Base-by-base conservation (phyloP, 306 rosid genomes). In the Lagenaria siceraria region DNA sequence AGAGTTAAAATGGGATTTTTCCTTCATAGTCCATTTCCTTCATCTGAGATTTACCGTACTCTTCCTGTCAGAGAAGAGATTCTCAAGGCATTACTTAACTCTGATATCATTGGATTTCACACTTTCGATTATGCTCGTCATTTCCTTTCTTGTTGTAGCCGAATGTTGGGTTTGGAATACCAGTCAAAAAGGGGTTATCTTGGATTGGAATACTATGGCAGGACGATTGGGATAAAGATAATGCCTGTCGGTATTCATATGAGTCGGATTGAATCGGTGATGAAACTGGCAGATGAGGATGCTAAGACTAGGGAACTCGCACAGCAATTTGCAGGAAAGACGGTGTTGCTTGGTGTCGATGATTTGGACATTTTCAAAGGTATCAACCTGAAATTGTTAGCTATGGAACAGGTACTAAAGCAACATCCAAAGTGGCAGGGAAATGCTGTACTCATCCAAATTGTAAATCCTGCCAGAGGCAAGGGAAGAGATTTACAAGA, bases 181-280 rank as follows among this genome's bases (percentile, higher is more conserved):
- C 92, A 91, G 85, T 89, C 92, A 5, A 91, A 88, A 83, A 85
- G 97, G 81, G 97, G 97, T 11, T 91, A 91, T 85, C 81, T 91
- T 72, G 97, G 92, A 78, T 88, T 91, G 91, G 97, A 91, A 68
- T 91, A 89, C 82, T 87, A 85, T 42, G 97, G 97, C 76, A 85
- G 97, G 88, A 91, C 89, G 59, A 91, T 91, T 75, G 89, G 95
- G 70, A 87, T 91, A 56, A 91, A 89, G 85, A 91, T 91, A 79
- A 91, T 91, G 95, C 95, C 97, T 58, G 94, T 91, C 54, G 97
- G 97, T 71, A 80, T 91, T 77, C 97, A 89, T 83, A 87, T 91
- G 91, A 88, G 89, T 80, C 87, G 95, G 74, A 91, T 91, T 71
- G 87, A 91, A 76, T 86, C 92, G 0, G 88, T 88, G 71, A 88